phyloP scores from a whole-genome alignment of 352 stramenopile genomes.

The Pythium brassicae region DNA sequence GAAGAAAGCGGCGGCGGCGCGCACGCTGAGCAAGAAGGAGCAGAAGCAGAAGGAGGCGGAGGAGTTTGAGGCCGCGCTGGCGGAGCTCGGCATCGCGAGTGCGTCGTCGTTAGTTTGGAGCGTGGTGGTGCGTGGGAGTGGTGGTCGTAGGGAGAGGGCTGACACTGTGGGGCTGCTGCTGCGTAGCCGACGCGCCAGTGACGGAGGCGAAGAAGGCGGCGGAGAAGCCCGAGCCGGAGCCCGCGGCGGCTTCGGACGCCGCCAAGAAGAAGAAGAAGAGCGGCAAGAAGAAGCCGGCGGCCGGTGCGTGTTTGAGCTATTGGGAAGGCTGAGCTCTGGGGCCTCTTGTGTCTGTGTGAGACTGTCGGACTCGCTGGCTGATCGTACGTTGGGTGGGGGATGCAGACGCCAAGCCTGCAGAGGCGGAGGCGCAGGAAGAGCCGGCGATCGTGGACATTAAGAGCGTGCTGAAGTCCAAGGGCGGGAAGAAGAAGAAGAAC shows the following conservation, averaged over 20 bases:
- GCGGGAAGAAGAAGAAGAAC: conserved; percentile 53
- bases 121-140: background rate
- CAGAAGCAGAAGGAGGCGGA: conserved; percentile 79
- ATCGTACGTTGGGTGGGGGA: too few relatives aligned
- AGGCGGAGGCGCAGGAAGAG: conserved; percentile 16
- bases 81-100: conserved; percentile 60
- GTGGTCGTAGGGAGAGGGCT: background rate
- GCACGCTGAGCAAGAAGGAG: conserved; percentile 74
- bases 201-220: conserved; percentile 37
- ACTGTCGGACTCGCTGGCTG: background rate
- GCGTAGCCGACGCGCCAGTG: conserved; percentile 6
- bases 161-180: background rate
- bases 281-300: conserved; percentile 46
- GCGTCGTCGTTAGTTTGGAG: background rate
- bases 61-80: conserved; percentile 61
- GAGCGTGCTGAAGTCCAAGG: conserved; percentile 66
- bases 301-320: background rate
- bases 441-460: conserved; percentile 64
- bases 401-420: conserved; percentile 20
- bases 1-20: conserved; percentile 32
- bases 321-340: too few relatives aligned
- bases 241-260: conserved; percentile 21
- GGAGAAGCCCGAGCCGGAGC: conserved; percentile 24
- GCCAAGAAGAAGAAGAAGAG: conserved; percentile 64
- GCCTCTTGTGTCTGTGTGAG: background rate